Evolutionary conservation across 208 protist species (phyloP).

Genomic region (Acanthamoeba castellanii): DNA sequence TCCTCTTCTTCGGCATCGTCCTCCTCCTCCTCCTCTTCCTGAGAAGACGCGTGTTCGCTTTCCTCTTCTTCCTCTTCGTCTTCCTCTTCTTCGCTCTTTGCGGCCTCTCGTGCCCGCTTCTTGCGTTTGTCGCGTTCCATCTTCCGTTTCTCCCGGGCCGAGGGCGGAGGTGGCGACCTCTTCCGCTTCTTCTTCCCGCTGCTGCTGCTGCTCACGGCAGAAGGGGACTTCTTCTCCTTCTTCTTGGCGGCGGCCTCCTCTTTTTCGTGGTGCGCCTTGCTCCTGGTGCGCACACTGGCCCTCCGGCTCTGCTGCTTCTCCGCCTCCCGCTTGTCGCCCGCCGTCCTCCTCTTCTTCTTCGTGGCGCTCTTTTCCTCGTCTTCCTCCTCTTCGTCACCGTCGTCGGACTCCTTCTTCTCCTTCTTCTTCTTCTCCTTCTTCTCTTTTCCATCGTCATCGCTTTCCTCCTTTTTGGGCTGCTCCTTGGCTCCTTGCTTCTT

Average conservation of each 20-base stretch:
- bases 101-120: neutral
- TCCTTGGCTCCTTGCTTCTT: neutral
- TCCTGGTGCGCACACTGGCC: neutral
- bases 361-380: neutral
- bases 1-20: slow-evolving; percentile 2
- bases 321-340: neutral
- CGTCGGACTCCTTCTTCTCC: neutral
- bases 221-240: neutral
- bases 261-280: neutral
- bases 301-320: neutral
- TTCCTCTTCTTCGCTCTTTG: neutral
- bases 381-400: neutral
- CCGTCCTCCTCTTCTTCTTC: neutral
- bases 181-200: neutral
- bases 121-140: slow-evolving; percentile 30
- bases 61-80: slow-evolving; percentile 5
- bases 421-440: neutral
- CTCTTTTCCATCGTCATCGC: neutral
- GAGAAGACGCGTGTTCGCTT: neutral
- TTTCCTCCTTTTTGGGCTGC: neutral
- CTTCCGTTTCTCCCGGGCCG: slow-evolving; percentile 15
- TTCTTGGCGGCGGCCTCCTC: neutral
- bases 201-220: too few relatives aligned
- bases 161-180: slow-evolving; percentile 3
- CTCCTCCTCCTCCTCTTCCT: neutral